Conservation (phyloP, 306 rosid genomes). For the Glycyrrhiza uralensis region DNA sequence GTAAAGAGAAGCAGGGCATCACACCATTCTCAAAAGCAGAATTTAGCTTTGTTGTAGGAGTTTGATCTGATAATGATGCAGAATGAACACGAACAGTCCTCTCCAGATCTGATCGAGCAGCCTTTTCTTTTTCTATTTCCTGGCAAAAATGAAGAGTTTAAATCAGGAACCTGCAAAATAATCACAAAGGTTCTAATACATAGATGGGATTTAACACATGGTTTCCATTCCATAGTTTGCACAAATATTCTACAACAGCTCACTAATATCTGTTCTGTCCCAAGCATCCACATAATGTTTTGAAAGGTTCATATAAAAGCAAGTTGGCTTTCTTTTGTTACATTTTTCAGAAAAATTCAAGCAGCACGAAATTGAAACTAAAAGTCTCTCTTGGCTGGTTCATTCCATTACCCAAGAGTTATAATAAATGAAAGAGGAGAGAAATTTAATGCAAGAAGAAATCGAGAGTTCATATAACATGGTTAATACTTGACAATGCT, state of each 20-base stretch:
- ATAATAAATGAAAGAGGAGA: slow-evolving; percentile 6
- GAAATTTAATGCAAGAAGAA: neutral
- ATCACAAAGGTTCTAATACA: slow-evolving; percentile 8
- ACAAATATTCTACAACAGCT: slow-evolving; percentile 17
- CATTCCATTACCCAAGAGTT: slow-evolving; percentile 5
- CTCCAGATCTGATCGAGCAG: slow-evolving; percentile 87
- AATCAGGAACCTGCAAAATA: slow-evolving; percentile 26
- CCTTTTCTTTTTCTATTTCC: slow-evolving; percentile 96
- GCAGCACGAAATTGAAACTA: slow-evolving; percentile 15
- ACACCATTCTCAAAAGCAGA: slow-evolving; percentile 82
- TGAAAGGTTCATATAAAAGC: slow-evolving; percentile 17
- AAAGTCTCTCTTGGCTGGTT: neutral
- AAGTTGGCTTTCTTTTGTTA: slow-evolving; percentile 23
- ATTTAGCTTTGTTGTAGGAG: slow-evolving; percentile 46
- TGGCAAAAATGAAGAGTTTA: slow-evolving; percentile 36
- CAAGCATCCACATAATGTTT: slow-evolving; percentile 1
- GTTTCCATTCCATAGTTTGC: slow-evolving; percentile 17
- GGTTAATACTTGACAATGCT: neutral
- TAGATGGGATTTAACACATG: slow-evolving; percentile 1
- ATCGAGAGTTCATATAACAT: slow-evolving; percentile 15
- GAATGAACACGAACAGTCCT: slow-evolving; percentile 53
- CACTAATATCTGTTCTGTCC: slow-evolving; percentile 1
- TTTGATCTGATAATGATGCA: slow-evolving; percentile 56
- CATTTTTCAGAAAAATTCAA: neutral
- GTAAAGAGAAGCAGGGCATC: slow-evolving; percentile 25